Evolutionary conservation across 768 basidiomycete species (phyloP), one percentile per base, ranked within the genome.

Genomic region (Boletus sp.): DNA sequence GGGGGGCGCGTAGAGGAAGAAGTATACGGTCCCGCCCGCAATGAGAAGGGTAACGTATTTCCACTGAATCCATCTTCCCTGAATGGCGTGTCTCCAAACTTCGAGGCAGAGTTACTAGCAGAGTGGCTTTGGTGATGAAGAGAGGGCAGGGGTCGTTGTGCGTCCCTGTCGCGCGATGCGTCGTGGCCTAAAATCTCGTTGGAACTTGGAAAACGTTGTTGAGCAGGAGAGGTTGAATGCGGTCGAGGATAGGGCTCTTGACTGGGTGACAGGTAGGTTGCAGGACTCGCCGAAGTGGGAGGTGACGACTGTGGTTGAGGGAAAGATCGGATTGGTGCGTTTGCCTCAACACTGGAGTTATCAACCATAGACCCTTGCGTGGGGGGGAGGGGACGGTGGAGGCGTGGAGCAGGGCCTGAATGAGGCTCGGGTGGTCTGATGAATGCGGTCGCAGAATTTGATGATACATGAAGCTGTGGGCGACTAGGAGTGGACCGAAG

Each of bases 211-310:
- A 68, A 64, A 13, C 71, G 71, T 13, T 63, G 71, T 43, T 70
- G 70, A 33, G 67, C 70, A 32, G 69, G 69, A 39, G 69, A 72
- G 17, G 85, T 83, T 32, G 87, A 88, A 46, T 77, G 82, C 2
- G 87, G 83, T 35, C 87, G 79, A 19, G 81, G 77, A 62, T 77
- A 80, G 2, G 84, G 83, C 1, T 88, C 86, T 47, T 77, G 74
- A 51, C 64, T 74, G 7, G 82, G 76, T 15, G 80, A 78, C 50
- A 77, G 67, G 47, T 72, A 71, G 7, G 67, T 41, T 21, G 61
- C 56, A 47, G 60, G 47, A 33, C 60, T 59, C 6, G 56, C 60
- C 19, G 61, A 62, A 23, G 48, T 42, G 9, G 59, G 52, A 25
- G 67, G 58, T 11, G 66, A 62, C 9, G 69, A 39, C 23, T 69